Evolutionary conservation across 495 filamentous ascomycete species (phyloP).

Genomic region (Pyronema domesticum): DNA sequence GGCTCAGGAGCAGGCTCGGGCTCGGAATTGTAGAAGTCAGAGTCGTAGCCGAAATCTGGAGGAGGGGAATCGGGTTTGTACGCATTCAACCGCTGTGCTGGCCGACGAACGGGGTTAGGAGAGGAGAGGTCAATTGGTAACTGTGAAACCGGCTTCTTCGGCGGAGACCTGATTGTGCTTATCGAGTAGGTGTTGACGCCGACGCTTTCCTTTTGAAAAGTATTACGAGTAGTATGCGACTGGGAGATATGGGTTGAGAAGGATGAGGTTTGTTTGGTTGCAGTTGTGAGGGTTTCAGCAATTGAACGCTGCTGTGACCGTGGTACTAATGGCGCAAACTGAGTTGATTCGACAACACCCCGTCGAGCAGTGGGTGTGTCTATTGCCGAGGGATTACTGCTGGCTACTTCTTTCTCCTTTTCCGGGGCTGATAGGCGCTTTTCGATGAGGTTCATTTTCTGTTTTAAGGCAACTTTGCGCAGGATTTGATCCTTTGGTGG

Average conservation of each 20-base stretch:
- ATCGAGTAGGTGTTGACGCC: neutral
- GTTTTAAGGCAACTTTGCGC: slow-evolving; percentile 4
- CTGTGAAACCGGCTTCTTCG: neutral
- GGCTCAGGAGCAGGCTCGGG: too few relatives aligned
- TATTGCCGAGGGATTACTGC: neutral
- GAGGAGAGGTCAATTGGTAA: slow-evolving; percentile 2
- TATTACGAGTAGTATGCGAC: too few relatives aligned
- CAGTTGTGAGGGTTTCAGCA: slow-evolving; percentile 6
- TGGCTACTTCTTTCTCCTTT: neutral
- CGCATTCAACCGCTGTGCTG: neutral
- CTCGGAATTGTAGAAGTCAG: slow-evolving; percentile 4
- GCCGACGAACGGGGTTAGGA: slow-evolving; percentile 2
- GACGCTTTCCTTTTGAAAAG: too few relatives aligned
- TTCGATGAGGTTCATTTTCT: slow-evolving; percentile 4
- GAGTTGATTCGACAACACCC: slow-evolving; percentile 7
- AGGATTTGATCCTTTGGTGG: slow-evolving; percentile 8
- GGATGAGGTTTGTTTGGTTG: slow-evolving; percentile 11
- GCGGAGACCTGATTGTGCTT: neutral
- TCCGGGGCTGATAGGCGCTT: slow-evolving; percentile 5
- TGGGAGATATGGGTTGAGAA: too few relatives aligned
- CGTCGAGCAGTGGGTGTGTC: neutral
- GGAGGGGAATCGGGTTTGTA: slow-evolving; percentile 3
- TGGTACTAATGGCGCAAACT: slow-evolving; percentile 10
- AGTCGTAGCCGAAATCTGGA: neutral
- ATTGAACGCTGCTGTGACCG: neutral